Evolutionary conservation across 2,329 filamentous ascomycete genomes (phyloP).

Genomic region (Alternaria longipes): DNA sequence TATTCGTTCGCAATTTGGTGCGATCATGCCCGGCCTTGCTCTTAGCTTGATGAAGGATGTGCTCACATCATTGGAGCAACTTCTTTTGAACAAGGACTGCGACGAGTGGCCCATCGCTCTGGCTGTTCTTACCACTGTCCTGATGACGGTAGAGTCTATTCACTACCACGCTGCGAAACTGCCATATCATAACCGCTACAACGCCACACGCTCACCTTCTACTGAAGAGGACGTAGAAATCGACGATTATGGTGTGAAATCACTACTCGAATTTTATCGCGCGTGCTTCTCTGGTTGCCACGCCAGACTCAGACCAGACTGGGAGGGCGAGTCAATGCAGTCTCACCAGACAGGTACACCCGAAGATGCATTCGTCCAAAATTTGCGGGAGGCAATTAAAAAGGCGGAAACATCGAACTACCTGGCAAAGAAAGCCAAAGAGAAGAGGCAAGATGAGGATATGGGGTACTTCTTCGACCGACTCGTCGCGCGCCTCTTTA

Average conservation of each 20-base stretch:
- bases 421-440: constrained; percentile 30
- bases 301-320: constrained; percentile 37
- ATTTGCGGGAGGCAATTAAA: constrained; percentile 36
- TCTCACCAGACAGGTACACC: constrained; percentile 7
- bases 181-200: constrained; percentile 43
- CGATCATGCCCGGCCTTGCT: constrained; percentile 47
- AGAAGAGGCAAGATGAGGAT: constrained; percentile 34
- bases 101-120: constrained; percentile 47
- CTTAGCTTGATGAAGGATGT: constrained; percentile 43
- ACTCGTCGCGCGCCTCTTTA: constrained; percentile 45
- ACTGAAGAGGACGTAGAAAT: constrained; percentile 18
- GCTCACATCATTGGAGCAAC: constrained; percentile 42
- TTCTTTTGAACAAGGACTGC: constrained; percentile 42
- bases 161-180: constrained; percentile 51
- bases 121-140: constrained; percentile 43
- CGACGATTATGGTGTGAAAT: constrained; percentile 41
- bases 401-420: constrained; percentile 33
- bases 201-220: background rate
- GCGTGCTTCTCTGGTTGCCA: constrained; percentile 49
- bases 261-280: constrained; percentile 44
- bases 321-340: constrained; percentile 36
- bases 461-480: constrained; percentile 53
- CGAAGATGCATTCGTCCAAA: constrained; percentile 41
- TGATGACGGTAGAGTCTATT: constrained; percentile 52
- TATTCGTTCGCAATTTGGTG: constrained; percentile 51